Evolutionary conservation across 148 eudicot species (phyloP).

Genomic region (Rhododendron molle): DNA sequence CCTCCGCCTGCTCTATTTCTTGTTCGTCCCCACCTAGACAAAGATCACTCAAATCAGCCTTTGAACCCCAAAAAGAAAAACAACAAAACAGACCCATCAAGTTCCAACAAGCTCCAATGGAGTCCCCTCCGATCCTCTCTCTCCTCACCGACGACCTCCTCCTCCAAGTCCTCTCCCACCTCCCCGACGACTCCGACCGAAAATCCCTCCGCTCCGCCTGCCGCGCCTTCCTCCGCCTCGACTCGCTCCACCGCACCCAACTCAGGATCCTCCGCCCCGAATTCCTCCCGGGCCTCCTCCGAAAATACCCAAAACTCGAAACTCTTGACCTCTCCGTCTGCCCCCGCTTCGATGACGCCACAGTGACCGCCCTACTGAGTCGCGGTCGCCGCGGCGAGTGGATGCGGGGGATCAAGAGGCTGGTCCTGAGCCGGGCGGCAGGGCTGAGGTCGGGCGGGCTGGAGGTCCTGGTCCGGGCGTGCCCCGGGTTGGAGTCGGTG

Average conservation of each 20-base stretch:
- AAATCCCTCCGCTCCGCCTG: conserved; percentile 60
- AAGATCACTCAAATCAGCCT: neutral
- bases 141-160: conserved; percentile 60
- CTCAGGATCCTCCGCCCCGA: conserved; percentile 57
- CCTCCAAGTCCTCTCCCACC: conserved; percentile 26
- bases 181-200: conserved; percentile 32
- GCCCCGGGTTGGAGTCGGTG: conserved; percentile 25
- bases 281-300: conserved; percentile 35
- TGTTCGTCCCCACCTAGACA: conserved; percentile 46
- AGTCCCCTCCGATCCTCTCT: conserved; percentile 19
- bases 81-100: neutral
- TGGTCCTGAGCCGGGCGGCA: conserved; percentile 27
- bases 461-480: conserved; percentile 28
- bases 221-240: conserved; percentile 41
- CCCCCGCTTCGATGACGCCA: conserved; percentile 43
- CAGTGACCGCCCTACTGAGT: conserved; percentile 21
- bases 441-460: conserved; percentile 29
- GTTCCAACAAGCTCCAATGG: neutral
- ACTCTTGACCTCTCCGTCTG: conserved; percentile 67
- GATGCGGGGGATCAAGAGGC: conserved; percentile 27
- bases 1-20: conserved; percentile 37
- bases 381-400: conserved; percentile 9
- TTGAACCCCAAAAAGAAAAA: neutral
- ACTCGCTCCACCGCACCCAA: conserved; percentile 42
- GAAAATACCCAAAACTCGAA: conserved; percentile 23